Percentiles rank a stretch among this genome's conserved stretches.
Evolutionary conservation across 345 rosid genomes (phyloP).

Genomic region (Mallotus nudiflorus): DNA sequence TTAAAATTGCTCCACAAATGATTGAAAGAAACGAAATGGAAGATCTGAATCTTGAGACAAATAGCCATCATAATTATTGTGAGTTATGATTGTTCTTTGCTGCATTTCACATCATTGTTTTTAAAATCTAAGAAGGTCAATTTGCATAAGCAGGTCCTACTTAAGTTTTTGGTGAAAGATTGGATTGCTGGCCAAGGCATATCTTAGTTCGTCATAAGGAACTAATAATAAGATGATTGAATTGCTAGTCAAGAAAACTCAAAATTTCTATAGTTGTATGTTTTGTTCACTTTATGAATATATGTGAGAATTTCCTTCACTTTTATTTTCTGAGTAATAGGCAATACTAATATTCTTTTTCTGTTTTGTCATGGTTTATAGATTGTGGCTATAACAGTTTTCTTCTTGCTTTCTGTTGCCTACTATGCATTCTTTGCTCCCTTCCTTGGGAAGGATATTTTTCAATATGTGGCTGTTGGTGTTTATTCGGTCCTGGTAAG

Average conservation of each 20-base stretch:
- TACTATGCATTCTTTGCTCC: conserved; percentile 95
- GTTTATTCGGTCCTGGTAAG: conserved; percentile 81
- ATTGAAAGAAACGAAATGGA: too few species aligned
- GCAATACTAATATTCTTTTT: neutral
- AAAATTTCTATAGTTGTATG: neutral
- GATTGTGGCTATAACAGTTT: conserved; percentile 86
- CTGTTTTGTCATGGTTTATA: conserved; percentile 20
- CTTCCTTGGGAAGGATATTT: conserved; percentile 70
- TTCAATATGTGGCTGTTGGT: conserved; percentile 61
- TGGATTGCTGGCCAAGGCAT: neutral
- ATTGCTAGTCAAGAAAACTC: neutral
- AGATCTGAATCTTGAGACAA: too few species aligned
- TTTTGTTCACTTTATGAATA: neutral
- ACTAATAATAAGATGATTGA: neutral
- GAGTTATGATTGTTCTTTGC: neutral
- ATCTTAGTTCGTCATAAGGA: neutral
- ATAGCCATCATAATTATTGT: too few species aligned
- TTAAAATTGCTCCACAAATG: too few species aligned
- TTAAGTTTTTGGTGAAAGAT: neutral
- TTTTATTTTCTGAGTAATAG: conserved; percentile 1
- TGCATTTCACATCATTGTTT: neutral
- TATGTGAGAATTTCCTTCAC: conserved; percentile 4
- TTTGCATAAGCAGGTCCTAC: neutral
- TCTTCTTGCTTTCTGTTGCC: conserved; percentile 70
- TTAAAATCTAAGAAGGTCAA: neutral